Percentiles rank a stretch among this genome's conserved stretches.
Conservation (phyloP, 768 basidiomycete genomes). For the Trametes punicea region DNA sequence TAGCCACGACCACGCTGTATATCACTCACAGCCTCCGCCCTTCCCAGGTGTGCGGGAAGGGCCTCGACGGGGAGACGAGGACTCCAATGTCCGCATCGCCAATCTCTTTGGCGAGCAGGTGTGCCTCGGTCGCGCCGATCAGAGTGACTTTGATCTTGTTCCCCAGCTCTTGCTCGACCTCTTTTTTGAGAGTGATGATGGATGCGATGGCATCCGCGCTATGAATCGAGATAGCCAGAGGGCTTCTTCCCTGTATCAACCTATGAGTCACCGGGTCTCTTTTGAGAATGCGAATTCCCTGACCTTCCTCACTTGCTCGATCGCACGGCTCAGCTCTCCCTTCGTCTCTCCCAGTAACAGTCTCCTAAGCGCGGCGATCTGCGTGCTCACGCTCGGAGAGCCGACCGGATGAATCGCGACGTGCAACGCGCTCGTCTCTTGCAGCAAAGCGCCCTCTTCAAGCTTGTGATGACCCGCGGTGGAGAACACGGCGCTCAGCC, state of each 20-base stretch:
- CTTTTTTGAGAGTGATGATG: conserved; percentile 59
- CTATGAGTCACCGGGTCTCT: too few relatives aligned
- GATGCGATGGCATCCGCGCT: conserved; percentile 71
- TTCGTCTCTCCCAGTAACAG: conserved; percentile 42
- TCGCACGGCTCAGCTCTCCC: conserved; percentile 39
- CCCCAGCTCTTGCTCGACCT: conserved; percentile 46
- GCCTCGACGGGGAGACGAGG: conserved; percentile 60
- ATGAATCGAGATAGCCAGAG: conserved; percentile 58
- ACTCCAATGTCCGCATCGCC: conserved; percentile 67
- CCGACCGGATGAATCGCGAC: conserved; percentile 48
- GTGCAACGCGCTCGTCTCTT: conserved; percentile 64
- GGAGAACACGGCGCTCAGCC: conserved; percentile 61
- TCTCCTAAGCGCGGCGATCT: conserved; percentile 56
- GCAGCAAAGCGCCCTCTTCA: conserved; percentile 59
- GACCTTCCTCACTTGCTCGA: conserved; percentile 47
- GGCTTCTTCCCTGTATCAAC: conserved; percentile 51
- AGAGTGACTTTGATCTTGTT: conserved; percentile 47
- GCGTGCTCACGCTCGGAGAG: conserved; percentile 58
- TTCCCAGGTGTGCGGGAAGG: conserved; percentile 76
- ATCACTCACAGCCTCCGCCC: conserved; percentile 51
- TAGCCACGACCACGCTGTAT: not conserved
- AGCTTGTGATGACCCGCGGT: conserved; percentile 58
- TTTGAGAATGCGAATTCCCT: conserved; percentile 9
- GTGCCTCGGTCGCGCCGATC: conserved; percentile 61
- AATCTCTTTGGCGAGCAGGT: conserved; percentile 70